phyloP scores from a whole-genome alignment of 2,329 filamentous ascomycete species.

The Colletotrichum gigasporum region DNA sequence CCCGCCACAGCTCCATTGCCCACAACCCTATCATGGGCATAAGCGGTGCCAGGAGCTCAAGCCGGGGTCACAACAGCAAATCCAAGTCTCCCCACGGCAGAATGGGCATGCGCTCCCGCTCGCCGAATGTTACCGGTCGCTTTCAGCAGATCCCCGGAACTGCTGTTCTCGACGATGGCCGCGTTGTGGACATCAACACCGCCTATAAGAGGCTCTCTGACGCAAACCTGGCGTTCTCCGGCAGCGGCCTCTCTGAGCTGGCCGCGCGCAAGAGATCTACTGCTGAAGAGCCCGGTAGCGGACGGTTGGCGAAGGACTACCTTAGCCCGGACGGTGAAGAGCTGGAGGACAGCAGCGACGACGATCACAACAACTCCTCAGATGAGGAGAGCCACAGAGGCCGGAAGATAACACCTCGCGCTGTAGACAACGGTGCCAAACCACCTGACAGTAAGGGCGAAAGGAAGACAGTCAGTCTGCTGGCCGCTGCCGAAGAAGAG shows the following conservation, averaged over 20 bases:
- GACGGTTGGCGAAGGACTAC: conserved; percentile 75
- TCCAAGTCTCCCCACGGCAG: conserved; percentile 66
- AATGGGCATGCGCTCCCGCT: conserved; percentile 38
- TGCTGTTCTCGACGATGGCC: conserved; percentile 67
- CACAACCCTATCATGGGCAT: conserved; percentile 35
- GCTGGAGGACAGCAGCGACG: conserved; percentile 75
- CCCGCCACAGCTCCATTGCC: conserved; percentile 50
- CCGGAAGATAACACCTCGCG: conserved; percentile 63
- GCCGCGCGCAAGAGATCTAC: conserved; percentile 63
- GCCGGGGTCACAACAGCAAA: conserved; percentile 48
- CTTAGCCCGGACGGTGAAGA: conserved; percentile 72
- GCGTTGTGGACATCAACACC: conserved; percentile 72
- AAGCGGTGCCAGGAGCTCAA: conserved; percentile 33
- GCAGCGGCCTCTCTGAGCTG: conserved; percentile 70
- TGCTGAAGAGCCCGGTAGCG: conserved; percentile 51
- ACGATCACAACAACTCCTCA: conserved; percentile 66
- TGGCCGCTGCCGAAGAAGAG: conserved; percentile 82
- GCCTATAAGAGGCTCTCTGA: conserved; percentile 79
- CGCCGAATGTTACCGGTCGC: conserved; percentile 29
- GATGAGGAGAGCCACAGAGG: conserved; percentile 75
- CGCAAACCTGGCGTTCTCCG: conserved; percentile 71
- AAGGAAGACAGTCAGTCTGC: conserved; percentile 65
- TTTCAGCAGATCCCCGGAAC: conserved; percentile 32
- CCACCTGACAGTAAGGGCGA: conserved; percentile 46
- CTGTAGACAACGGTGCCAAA: conserved; percentile 51